Percentiles rank a stretch among this genome's conserved stretches.
These are phyloP conservation scores for Datisca glomerata DNA, from an alignment of 306 rosid genomes.

Conservation along the genomic window DNA sequence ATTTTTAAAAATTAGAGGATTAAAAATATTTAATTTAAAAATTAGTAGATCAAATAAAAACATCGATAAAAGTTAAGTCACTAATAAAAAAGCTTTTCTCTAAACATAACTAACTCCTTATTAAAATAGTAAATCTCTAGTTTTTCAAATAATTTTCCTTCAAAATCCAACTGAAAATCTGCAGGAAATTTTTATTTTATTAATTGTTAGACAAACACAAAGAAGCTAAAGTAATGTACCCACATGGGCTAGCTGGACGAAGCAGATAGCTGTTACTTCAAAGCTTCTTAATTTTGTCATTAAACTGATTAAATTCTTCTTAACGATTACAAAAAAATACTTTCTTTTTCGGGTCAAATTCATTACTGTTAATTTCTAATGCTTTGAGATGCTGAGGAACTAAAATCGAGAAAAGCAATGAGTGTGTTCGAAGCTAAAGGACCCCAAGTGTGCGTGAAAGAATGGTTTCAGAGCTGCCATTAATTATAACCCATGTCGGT, in stretches of 20 bases:
- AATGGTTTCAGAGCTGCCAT: conserved; percentile 24
- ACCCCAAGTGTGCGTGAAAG: conserved; percentile 36
- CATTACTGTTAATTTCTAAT: background rate
- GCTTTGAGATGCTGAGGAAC: conserved; percentile 23
- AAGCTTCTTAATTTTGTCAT: conserved; percentile 14
- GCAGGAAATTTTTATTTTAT: background rate
- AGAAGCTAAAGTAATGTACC: conserved; percentile 4
- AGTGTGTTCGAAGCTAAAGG: conserved; percentile 56
- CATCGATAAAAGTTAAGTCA: too few species aligned
- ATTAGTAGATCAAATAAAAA: too few species aligned
- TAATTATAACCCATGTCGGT: conserved; percentile 20
- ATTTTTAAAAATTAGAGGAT: too few species aligned
- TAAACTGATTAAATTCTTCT: conserved; percentile 9
- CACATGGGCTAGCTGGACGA: conserved; percentile 49
- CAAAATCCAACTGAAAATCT: conserved; percentile 1
- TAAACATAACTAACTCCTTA: too few species aligned
- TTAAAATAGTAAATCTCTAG: background rate
- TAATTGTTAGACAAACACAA: background rate
- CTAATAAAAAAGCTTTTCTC: too few species aligned
- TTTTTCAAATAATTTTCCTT: conserved; percentile 1
- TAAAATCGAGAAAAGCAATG: conserved; percentile 54
- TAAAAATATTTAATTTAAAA: too few species aligned
- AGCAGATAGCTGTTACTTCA: conserved; percentile 11
- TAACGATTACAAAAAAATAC: conserved; percentile 11
- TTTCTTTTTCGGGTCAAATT: conserved; percentile 14